These are phyloP conservation scores for Breynia disticha DNA, from an alignment of 441 rosid genomes.

Conservation along the genomic window DNA sequence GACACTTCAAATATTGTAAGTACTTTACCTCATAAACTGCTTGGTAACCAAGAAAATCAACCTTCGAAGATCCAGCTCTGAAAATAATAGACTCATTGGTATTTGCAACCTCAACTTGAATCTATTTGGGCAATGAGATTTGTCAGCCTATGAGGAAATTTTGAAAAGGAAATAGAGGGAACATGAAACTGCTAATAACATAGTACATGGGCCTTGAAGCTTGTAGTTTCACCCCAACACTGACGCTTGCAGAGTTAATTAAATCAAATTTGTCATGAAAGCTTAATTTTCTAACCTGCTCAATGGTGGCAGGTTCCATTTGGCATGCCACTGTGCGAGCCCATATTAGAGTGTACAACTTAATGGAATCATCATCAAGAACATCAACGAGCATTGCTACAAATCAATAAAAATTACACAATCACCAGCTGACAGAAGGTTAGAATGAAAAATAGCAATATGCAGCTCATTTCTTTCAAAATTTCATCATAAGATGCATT, in stretches of 20 bases:
- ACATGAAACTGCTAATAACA: no score
- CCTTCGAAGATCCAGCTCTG: constrained; percentile 64
- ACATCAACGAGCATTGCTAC: constrained; percentile 57
- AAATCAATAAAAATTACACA: constrained; percentile 17
- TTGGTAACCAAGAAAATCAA: constrained; percentile 71
- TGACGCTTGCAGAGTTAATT: no score
- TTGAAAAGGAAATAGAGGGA: neutral
- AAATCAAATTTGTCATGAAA: neutral
- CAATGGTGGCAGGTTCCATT: constrained; percentile 71
- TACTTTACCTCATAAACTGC: constrained; percentile 69
- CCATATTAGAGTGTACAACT: constrained; percentile 90
- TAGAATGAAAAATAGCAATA: constrained; percentile 5
- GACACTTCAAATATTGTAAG: constrained; percentile 5
- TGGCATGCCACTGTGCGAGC: constrained; percentile 87
- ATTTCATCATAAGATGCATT: neutral
- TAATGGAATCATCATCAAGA: constrained; percentile 87
- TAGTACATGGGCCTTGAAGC: no score
- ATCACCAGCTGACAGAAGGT: constrained; percentile 11
- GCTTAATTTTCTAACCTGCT: constrained; percentile 46
- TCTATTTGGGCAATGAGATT: constrained; percentile 32
- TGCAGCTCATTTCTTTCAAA: constrained; percentile 13
- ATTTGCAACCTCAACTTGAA: constrained; percentile 66
- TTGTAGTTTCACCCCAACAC: no score
- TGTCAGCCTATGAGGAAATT: constrained; percentile 5
- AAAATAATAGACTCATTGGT: constrained; percentile 47